A percentile compares a stretch with the other conserved stretches of the same genome.
These are phyloP conservation scores for Zostera marina DNA, from an alignment of 116 monocot species.

Conservation along the genomic window DNA sequence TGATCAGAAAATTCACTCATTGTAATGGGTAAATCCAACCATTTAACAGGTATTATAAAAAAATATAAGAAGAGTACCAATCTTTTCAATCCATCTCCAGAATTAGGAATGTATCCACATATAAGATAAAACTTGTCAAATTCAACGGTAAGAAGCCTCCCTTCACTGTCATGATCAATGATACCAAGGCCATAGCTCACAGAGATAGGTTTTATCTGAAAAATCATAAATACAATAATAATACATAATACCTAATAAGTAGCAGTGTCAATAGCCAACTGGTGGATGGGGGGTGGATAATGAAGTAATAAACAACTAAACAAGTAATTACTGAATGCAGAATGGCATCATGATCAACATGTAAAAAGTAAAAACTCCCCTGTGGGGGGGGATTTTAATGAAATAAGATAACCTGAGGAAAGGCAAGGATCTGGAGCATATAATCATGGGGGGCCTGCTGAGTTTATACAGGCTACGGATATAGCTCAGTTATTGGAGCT, in stretches of 20 bases:
- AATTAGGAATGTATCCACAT: conserved; percentile 85
- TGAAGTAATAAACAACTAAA: too few species aligned
- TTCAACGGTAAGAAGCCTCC: conserved; percentile 73
- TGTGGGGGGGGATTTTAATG: too few species aligned
- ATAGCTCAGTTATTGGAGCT: too few species aligned
- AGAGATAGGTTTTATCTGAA: conserved; percentile 89
- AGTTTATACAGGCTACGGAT: too few species aligned
- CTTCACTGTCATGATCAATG: conserved; percentile 79
- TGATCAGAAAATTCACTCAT: not conserved
- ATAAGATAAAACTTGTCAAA: conserved; percentile 75
- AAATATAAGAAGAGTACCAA: conserved; percentile 33
- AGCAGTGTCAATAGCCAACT: not conserved
- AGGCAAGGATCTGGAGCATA: too few species aligned
- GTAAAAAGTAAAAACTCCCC: too few species aligned
- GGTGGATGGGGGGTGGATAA: not conserved
- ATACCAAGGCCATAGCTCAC: conserved; percentile 71
- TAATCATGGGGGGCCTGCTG: too few species aligned
- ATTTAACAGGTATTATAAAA: not conserved
- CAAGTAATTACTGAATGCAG: not conserved
- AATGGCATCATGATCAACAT: not conserved
- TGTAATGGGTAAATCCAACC: not conserved
- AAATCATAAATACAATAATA: not conserved
- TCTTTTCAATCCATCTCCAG: conserved; percentile 90
- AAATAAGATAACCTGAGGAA: too few species aligned
- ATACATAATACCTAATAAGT: not conserved